Evolutionary conservation across 768 basidiomycete genomes (phyloP), one percentile per base, ranked within the genome.

Genomic region (Suillus plorans): DNA sequence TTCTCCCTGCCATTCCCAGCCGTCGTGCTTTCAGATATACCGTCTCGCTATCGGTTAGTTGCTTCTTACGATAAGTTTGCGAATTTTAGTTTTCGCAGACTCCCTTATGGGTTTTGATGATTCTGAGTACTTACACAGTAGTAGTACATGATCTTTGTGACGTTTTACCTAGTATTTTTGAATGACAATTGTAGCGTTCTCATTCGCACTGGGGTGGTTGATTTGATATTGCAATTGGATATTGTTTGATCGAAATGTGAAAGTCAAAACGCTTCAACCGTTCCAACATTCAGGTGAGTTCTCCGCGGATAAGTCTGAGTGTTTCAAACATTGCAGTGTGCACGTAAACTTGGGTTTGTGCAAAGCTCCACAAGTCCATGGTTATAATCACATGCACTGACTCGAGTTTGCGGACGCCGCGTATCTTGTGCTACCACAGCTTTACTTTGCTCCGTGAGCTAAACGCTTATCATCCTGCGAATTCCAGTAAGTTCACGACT

Each of bases 41-140:
- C 28, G 28, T 59, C 41, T 59, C 41, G 18, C 41, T 59, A 42
- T 59, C 58, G 13, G 39, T 42, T 41, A 36, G n/a, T 37, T 41
- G 22, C 9, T 58, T 58, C 39, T 58, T 25, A 59, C 16, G 58
- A 59, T 28, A 10, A 31, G 58, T 59, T 42, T 42, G 58, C 74
- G 72, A 72, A 77, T 69, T 76, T 76, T 71, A 76, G 69, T 70
- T 71, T 76, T 72, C 75, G 74, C 76, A 64, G 64, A 22, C 58
- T 28, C 58, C 63, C 62, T 69, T 60, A 65, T 63, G 66, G 65
- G 62, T 36, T 50, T 65, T 64, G 18, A 72, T 60, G 74, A 70
- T 63, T 68, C 67, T 66, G 60, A 56, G 44, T 58, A 58, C 57
- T 58, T 41, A 16, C 37, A 39, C 25, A 58, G 57, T 59, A 59